phyloP scores from a whole-genome alignment of 1,284 basidiomycete species.

The Papiliotrema nemorosa region DNA sequence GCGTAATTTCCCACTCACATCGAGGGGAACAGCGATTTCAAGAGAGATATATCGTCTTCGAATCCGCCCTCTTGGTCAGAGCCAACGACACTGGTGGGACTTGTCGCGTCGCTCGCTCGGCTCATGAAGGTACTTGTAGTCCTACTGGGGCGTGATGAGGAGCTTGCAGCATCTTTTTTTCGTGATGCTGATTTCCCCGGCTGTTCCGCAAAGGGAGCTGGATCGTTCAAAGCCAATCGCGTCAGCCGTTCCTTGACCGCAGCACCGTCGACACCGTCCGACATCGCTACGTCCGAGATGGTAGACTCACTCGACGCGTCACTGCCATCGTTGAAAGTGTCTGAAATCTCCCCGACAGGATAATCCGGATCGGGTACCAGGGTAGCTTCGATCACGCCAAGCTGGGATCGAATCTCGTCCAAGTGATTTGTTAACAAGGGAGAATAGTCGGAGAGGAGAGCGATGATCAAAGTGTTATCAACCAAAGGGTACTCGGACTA shows the following conservation, averaged over 20 bases:
- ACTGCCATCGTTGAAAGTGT: not conserved
- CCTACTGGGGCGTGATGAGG: not conserved
- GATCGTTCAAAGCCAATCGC: not conserved
- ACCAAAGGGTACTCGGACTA: slow-evolving; percentile 44
- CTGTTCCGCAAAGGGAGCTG: not conserved
- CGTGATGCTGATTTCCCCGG: not conserved
- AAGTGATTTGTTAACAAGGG: slow-evolving; percentile 20
- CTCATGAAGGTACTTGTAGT: not conserved
- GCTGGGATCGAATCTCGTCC: slow-evolving; percentile 34
- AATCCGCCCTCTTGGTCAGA: slow-evolving; percentile 2
- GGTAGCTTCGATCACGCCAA: slow-evolving; percentile 44
- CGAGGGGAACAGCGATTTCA: slow-evolving; percentile 30
- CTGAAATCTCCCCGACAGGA: not conserved
- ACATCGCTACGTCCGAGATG: not conserved
- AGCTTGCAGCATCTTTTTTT: not conserved
- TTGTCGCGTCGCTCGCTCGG: not conserved
- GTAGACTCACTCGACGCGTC: not conserved
- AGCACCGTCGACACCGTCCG: no score
- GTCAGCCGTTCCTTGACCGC: not conserved
- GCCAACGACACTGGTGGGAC: not conserved
- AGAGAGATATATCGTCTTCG: slow-evolving; percentile 12
- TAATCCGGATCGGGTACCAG: slow-evolving; percentile 33
- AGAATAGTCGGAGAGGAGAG: slow-evolving; percentile 39
- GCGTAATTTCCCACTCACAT: slow-evolving; percentile 17
- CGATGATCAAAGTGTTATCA: slow-evolving; percentile 38